A percentile compares a stretch with the other conserved stretches of the same genome.
phyloP scores from a whole-genome alignment of 2,329 filamentous ascomycete species.

The Claviceps monticola region DNA sequence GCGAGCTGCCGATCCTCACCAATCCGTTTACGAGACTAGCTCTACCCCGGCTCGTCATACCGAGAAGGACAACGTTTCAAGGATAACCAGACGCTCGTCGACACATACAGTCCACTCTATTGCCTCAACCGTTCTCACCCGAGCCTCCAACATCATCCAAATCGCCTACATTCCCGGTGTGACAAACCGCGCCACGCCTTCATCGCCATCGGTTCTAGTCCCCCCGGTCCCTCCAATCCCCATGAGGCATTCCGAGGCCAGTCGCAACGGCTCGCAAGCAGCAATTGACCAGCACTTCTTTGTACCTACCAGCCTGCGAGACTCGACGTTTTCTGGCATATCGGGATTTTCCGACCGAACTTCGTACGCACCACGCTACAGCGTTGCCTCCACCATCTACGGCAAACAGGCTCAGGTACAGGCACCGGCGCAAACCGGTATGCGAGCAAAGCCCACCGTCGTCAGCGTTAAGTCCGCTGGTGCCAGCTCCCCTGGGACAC shows the following conservation, averaged over 20 bases:
- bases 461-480: constrained; percentile 74
- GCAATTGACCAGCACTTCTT: constrained; percentile 84
- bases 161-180: constrained; percentile 98
- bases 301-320: constrained; percentile 75
- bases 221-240: constrained; percentile 93
- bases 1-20: constrained; percentile 43
- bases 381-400: constrained; percentile 87
- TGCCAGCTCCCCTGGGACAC: constrained; percentile 40
- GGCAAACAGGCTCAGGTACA: constrained; percentile 77
- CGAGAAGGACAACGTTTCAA: constrained; percentile 31
- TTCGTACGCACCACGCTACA: constrained; percentile 50
- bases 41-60: constrained; percentile 27
- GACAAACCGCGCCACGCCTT: constrained; percentile 75
- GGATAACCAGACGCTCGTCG: constrained; percentile 49
- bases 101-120: constrained; percentile 82
- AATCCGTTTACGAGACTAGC: constrained; percentile 42
- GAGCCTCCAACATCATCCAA: constrained; percentile 97
- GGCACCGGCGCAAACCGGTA: constrained; percentile 72
- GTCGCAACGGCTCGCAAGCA: constrained; percentile 32
- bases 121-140: constrained; percentile 86
- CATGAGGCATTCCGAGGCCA: constrained; percentile 38
- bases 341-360: constrained; percentile 49
- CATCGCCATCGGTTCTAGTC: constrained; percentile 67
- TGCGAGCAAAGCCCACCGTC: constrained; percentile 78
- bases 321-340: constrained; percentile 77